These are phyloP conservation scores for Chaetomiaceae sp. DNA, from an alignment of 2,329 filamentous ascomycete genomes.

Conservation along the genomic window DNA sequence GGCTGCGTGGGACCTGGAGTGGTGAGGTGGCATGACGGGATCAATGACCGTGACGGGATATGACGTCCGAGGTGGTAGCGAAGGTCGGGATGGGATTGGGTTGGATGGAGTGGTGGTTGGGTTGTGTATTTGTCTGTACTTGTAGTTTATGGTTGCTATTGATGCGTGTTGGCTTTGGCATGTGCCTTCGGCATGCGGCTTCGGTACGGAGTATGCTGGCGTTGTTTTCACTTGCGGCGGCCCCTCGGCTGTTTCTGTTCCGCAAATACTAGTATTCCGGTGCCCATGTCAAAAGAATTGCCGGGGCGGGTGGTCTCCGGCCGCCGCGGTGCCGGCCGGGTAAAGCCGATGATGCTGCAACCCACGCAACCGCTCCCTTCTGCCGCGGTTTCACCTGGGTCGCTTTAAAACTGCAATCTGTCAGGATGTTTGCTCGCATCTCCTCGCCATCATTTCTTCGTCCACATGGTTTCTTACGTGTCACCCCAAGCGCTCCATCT, in stretches of 20 bases:
- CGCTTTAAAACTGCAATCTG: neutral
- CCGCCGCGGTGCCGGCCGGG: no score
- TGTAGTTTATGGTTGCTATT: constrained; percentile 14
- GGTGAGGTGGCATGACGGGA: neutral
- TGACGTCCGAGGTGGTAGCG: neutral
- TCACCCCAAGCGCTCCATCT: no score
- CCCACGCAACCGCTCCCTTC: neutral
- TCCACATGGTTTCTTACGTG: neutral
- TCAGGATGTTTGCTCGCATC: neutral
- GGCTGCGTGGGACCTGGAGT: neutral
- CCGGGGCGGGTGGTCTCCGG: no score
- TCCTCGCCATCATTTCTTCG: neutral
- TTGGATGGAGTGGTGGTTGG: neutral
- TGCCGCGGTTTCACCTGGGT: neutral
- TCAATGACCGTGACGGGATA: no score
- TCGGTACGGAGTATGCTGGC: no score
- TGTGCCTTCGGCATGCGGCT: no score
- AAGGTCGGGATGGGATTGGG: neutral
- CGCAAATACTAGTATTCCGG: no score
- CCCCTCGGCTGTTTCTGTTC: no score
- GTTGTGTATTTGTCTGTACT: constrained; percentile 13
- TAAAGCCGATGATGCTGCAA: neutral
- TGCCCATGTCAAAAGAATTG: no score
- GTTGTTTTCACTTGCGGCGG: no score
- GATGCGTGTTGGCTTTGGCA: constrained; percentile 12